Evolutionary conservation across 495 filamentous ascomycete genomes (phyloP).

Genomic region (Aspergillus haitiensis): DNA sequence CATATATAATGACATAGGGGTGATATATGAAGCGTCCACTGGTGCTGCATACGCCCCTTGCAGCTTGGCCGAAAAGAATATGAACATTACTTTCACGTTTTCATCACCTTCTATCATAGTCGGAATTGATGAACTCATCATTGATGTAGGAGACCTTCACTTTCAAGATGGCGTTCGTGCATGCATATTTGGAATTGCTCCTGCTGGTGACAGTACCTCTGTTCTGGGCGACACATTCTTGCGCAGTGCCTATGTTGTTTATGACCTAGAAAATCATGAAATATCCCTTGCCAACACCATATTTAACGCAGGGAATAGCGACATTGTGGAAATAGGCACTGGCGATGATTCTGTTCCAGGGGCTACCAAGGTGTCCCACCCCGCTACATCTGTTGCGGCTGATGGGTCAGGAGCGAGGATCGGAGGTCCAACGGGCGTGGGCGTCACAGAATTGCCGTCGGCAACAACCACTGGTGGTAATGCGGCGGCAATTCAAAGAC

Average conservation of each 20-base stretch:
- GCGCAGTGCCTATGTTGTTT: constrained; percentile 88
- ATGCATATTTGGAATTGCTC: constrained; percentile 76
- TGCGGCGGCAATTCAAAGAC: constrained; percentile 12
- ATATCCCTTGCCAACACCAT: constrained; percentile 84
- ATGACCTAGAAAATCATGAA: constrained; percentile 83
- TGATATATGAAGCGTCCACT: constrained; percentile 55
- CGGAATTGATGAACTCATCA: constrained; percentile 71
- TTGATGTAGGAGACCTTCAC: constrained; percentile 57
- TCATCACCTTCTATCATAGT: constrained; percentile 68
- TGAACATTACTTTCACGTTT: constrained; percentile 69
- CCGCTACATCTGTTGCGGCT: constrained; percentile 52
- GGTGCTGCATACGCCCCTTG: constrained; percentile 71
- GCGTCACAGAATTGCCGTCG: constrained; percentile 19
- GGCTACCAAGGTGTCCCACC: constrained; percentile 64
- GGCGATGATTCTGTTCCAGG: constrained; percentile 65
- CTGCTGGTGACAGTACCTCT: constrained; percentile 62
- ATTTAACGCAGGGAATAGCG: constrained; percentile 68
- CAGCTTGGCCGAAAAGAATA: constrained; percentile 55
- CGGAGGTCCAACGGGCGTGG: constrained; percentile 30
- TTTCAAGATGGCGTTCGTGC: constrained; percentile 62
- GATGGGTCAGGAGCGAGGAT: constrained; percentile 41
- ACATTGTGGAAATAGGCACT: constrained; percentile 70
- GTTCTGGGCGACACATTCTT: constrained; percentile 94
- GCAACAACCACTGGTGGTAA: constrained; percentile 26
- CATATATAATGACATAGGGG: constrained; percentile 65